Base-by-base conservation (phyloP, 805 yeast species). In the Candida argentea region DNA sequence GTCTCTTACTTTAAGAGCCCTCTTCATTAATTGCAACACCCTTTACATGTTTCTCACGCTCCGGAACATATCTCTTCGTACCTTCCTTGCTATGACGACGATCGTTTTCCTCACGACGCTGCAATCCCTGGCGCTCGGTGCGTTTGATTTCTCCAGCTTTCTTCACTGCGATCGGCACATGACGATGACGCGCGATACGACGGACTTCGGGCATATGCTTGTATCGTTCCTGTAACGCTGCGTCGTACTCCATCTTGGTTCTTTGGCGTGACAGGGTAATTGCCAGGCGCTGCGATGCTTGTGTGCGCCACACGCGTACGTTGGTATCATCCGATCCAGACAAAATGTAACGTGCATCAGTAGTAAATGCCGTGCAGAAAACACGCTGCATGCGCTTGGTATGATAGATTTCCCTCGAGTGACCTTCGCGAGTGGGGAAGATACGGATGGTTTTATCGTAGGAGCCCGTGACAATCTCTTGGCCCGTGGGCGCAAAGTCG, bases 361-460 rank as follows among this genome's bases (percentile, higher is more conserved):
- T 85, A 6, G 95, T 73, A 55, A 67, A 93, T 38, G 77, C 76
- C 22, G 79, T 84, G 32, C 81, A 70, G 55, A 86, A 84, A 7
- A 91, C 82, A 34, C 89, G 78, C 60, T 91, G 99, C 99, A 91
- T 91, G 50, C 99, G 73, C 61, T 85, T 86, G 9, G 98, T 91
- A 47, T 91, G 98, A 52, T 91, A 91, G 24, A 93, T 70, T 46
- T 91, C 99, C 37, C 96, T 68, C 5, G 95, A 82, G 54, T 89
- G 97, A 20, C 98, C 97, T 37, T 80, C 82, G 20, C 70, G 61
- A 1, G 74, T 61, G 29, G 75, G 74, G 57, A 60, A 91, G 12
- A 91, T 75, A 42, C 99, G 68, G 17, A 91, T 70, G 1, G 97
- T 85, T 46, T 85, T 82, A 55, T 91, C 99, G 52, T 89, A 91